These are phyloP conservation scores for Croton setiger DNA, from an alignment of 441 rosid species.

Conservation along the genomic window DNA sequence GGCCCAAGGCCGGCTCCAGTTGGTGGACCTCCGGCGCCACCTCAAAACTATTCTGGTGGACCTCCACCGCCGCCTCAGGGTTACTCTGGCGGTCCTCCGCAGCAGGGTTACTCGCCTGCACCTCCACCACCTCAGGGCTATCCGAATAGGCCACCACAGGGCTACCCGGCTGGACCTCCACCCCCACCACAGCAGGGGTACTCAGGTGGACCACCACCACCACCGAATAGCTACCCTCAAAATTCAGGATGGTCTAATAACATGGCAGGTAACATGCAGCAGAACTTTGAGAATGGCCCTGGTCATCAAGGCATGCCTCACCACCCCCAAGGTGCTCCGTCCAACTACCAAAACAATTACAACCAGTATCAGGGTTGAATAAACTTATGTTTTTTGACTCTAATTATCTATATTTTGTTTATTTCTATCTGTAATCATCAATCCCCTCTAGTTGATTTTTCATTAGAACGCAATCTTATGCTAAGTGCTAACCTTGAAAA, in stretches of 20 bases:
- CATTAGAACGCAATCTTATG: no score
- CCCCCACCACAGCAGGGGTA: neutral
- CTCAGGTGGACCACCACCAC: slow-evolving; percentile 12
- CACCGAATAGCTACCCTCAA: slow-evolving; percentile 3
- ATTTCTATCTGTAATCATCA: no score
- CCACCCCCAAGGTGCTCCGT: slow-evolving; percentile 40
- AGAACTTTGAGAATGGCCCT: slow-evolving; percentile 19
- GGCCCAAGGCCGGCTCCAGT: slow-evolving; percentile 19
- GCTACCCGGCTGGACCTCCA: neutral
- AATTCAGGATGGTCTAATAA: slow-evolving; percentile 26
- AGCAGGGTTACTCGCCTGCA: slow-evolving; percentile 1
- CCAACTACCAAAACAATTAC: slow-evolving; percentile 41
- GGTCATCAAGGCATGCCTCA: slow-evolving; percentile 17
- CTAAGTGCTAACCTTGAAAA: no score
- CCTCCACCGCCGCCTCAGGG: neutral
- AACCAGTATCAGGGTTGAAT: slow-evolving; percentile 34
- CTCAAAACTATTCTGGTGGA: slow-evolving; percentile 14
- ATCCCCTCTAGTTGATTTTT: no score
- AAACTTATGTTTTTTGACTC: no score
- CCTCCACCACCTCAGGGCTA: slow-evolving; percentile 4
- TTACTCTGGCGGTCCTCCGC: no score
- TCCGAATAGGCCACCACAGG: no score
- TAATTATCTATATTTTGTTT: no score
- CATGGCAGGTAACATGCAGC: slow-evolving; percentile 18
- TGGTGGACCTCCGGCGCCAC: slow-evolving; percentile 33